Evolutionary conservation across 345 rosid species (phyloP).

Genomic region (Rhizophora mangle): DNA sequence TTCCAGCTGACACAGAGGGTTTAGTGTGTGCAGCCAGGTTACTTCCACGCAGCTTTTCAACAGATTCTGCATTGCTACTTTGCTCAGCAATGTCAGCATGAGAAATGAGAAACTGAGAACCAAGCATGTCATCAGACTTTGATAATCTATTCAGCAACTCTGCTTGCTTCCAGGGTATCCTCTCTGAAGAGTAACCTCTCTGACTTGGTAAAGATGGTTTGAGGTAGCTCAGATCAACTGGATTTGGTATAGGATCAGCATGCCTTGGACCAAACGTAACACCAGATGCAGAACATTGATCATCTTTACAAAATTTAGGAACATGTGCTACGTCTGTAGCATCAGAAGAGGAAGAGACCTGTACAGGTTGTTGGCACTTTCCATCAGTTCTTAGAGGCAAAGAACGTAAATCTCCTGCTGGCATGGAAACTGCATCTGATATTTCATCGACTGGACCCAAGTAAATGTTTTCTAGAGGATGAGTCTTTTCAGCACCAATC

Average conservation of each 20-base stretch:
- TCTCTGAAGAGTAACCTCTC: conserved; percentile 70
- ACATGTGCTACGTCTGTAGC: conserved; percentile 35
- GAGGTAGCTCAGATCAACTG: conserved; percentile 45
- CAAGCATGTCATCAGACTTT: conserved; percentile 71
- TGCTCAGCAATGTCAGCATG: conserved; percentile 42
- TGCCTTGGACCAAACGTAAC: conserved; percentile 35
- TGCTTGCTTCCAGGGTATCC: conserved; percentile 62
- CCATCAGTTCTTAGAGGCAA: conserved; percentile 30
- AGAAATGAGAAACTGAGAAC: conserved; percentile 58
- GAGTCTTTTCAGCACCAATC: conserved; percentile 31
- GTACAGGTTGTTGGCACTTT: conserved; percentile 33
- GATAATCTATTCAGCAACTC: conserved; percentile 64
- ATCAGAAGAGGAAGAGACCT: conserved; percentile 39
- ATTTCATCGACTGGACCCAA: conserved; percentile 37
- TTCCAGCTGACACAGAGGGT: conserved; percentile 32
- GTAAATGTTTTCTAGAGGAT: conserved; percentile 25
- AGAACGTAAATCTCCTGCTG: conserved; percentile 33
- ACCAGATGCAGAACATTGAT: conserved; percentile 39
- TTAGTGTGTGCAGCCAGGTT: conserved; percentile 47
- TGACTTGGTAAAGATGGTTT: conserved; percentile 46
- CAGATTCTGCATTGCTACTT: conserved; percentile 39
- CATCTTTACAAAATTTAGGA: conserved; percentile 45
- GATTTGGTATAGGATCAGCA: conserved; percentile 46
- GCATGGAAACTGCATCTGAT: conserved; percentile 29
- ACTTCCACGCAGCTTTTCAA: conserved; percentile 38